Base-by-base conservation (phyloP, 768 basidiomycete genomes). In the Lactarius deliciosus region DNA sequence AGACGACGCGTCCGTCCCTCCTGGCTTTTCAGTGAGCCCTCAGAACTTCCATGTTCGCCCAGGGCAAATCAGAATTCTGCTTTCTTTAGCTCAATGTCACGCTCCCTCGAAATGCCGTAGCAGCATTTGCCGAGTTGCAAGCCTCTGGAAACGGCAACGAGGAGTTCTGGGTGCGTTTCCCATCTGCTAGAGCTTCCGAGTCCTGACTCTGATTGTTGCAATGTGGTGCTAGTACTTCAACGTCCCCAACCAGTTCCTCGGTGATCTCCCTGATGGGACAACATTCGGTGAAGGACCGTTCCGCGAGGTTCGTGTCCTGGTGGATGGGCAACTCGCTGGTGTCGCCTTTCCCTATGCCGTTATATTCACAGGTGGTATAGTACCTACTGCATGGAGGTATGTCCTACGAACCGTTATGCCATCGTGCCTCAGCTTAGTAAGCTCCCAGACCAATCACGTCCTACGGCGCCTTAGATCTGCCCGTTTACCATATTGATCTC, bases 1-100 rank as follows among this genome's bases (percentile, higher is more conserved):
- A n/a, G 83, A 87, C 65, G 83, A 87, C n/a, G 88, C 86, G 6
- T 88, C 87, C 41, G 88, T 92, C 2, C 91, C 91, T 32, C 89
- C 90, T 5, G 80, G 79, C 3, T 89, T 91, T 70, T 88, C 88
- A 13, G 89, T 91, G 72, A 57, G 79, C 63, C 10, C 50, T 40
- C 41, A 32, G 43, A 25, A 28, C 10, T n/a, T n/a, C n/a, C 40
- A 16, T 28, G 36, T 34, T 18, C 20, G 53, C 47, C 16, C 18
- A 30, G 25, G 34, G 53, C 40, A 38, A 50, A 45, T 57, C 30
- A 18, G 13, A 18, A 36, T 20, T 6, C 65, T 22, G 16, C 32
- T 43, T 18, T 16, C 50, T 50, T 25, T 63, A 90, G 90, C 73
- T 85, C 63, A 86, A 87, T 63, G 81, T 91, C 3, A 91, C 86